Evolutionary conservation across 768 basidiomycete species (phyloP).

Genomic region (Rhodotorula paludigena): DNA sequence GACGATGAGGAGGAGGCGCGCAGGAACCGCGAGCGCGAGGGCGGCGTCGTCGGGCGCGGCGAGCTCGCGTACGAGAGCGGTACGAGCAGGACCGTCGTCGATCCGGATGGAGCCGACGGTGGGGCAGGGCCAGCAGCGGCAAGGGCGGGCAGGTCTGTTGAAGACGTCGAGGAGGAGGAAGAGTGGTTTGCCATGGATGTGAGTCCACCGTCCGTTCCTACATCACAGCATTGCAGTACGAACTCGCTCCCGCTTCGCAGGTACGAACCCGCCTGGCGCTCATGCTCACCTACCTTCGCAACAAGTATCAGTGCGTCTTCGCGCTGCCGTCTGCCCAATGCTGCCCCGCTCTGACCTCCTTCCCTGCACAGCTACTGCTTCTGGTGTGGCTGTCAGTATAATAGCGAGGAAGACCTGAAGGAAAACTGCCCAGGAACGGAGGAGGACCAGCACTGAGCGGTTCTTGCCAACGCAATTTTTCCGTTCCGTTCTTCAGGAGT

Average conservation of each 20-base stretch:
- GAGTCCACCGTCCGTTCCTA: neutral
- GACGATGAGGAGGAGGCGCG: neutral
- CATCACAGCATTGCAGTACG: too few species aligned
- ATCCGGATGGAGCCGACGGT: neutral
- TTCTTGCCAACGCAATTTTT: too few species aligned
- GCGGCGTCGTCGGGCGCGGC: neutral
- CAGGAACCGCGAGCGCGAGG: neutral
- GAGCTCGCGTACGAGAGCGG: constrained; percentile 32
- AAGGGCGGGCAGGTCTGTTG: neutral
- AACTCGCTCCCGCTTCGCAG: neutral
- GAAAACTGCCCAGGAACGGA: constrained; percentile 26
- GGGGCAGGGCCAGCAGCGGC: neutral
- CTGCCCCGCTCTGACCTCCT: neutral
- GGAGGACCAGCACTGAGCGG: constrained; percentile 24
- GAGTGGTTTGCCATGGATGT: constrained; percentile 38
- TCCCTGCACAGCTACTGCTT: constrained; percentile 29
- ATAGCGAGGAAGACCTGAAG: constrained; percentile 6
- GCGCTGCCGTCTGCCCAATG: neutral
- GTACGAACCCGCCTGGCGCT: constrained; percentile 29
- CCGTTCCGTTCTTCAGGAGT: too few species aligned
- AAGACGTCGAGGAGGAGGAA: constrained; percentile 7
- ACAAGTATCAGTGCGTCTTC: constrained; percentile 25
- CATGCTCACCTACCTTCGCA: constrained; percentile 36
- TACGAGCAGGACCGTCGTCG: constrained; percentile 19
- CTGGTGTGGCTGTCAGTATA: constrained; percentile 40